Evolutionary conservation across 2,329 filamentous ascomycete species (phyloP).

Genomic region (Colletotrichum trifolii): DNA sequence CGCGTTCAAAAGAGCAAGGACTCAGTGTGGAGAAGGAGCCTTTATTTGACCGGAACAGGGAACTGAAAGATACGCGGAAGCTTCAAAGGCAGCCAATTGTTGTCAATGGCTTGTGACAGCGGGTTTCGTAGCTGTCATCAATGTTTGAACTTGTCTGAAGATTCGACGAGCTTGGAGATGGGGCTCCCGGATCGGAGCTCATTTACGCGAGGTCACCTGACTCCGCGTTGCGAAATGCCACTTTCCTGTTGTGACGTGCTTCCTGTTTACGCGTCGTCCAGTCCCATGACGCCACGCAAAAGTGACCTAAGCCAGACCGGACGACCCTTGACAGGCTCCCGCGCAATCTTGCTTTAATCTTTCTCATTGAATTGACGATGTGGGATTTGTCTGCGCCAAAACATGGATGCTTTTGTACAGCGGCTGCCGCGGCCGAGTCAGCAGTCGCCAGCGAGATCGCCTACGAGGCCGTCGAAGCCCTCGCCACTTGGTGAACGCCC

Average conservation of each 20-base stretch:
- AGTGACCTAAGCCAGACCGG: not conserved
- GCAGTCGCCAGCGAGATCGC: conserved; percentile 24
- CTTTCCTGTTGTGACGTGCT: conserved; percentile 29
- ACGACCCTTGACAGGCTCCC: not conserved
- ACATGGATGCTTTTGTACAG: conserved; percentile 53
- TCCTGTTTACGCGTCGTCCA: not conserved
- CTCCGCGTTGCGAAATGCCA: conserved; percentile 45
- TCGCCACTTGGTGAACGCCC: conserved; percentile 43
- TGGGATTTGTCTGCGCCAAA: conserved; percentile 18
- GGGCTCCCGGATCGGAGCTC: not conserved
- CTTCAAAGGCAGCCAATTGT: not conserved
- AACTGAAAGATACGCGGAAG: not conserved
- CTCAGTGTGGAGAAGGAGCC: not conserved
- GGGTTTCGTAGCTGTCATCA: not conserved
- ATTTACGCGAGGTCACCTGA: conserved; percentile 50
- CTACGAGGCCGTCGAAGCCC: conserved; percentile 22
- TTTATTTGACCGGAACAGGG: not conserved
- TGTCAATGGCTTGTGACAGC: not conserved
- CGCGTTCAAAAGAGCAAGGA: not conserved
- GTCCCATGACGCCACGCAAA: conserved; percentile 28
- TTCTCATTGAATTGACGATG: conserved; percentile 13
- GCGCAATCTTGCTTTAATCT: not conserved
- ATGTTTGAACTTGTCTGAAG: not conserved
- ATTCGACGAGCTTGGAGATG: not conserved
- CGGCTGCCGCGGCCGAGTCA: conserved; percentile 39